phyloP scores from a whole-genome alignment of 768 basidiomycete species.

The Leccinum longicurvipes region DNA sequence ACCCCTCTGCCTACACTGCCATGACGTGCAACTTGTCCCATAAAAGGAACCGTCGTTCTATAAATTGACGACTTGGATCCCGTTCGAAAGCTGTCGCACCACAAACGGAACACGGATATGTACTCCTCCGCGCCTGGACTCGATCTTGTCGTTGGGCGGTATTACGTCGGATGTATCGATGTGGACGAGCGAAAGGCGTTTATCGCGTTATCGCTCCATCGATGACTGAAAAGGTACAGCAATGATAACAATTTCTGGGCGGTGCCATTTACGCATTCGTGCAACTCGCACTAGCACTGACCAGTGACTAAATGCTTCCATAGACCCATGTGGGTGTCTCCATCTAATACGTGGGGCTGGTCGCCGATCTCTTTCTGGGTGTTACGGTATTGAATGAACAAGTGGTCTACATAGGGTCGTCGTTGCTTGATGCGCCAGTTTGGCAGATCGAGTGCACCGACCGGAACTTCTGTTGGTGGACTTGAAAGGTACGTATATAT shows the following conservation, averaged over 20 bases:
- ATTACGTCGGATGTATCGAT: neutral
- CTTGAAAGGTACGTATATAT: neutral
- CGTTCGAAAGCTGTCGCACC: neutral
- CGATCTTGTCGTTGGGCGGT: neutral
- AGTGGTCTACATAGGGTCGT: neutral
- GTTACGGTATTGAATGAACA: neutral
- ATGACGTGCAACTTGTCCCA: no score
- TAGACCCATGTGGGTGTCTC: neutral
- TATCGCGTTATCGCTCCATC: neutral
- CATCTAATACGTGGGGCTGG: neutral
- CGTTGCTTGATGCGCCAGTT: neutral
- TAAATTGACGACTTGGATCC: no score
- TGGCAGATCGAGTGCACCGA: neutral
- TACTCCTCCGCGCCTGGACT: neutral
- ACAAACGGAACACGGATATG: neutral
- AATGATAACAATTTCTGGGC: no score
- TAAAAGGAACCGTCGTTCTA: no score
- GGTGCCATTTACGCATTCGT: neutral
- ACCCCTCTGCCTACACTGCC: no score
- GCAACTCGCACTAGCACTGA: neutral
- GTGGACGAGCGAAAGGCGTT: neutral
- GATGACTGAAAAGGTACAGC: neutral
- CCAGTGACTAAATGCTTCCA: neutral
- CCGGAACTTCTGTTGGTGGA: neutral
- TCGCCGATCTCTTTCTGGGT: neutral